Evolutionary conservation across 1,284 basidiomycete genomes (phyloP).

Genomic region (Ustilago sp.): DNA sequence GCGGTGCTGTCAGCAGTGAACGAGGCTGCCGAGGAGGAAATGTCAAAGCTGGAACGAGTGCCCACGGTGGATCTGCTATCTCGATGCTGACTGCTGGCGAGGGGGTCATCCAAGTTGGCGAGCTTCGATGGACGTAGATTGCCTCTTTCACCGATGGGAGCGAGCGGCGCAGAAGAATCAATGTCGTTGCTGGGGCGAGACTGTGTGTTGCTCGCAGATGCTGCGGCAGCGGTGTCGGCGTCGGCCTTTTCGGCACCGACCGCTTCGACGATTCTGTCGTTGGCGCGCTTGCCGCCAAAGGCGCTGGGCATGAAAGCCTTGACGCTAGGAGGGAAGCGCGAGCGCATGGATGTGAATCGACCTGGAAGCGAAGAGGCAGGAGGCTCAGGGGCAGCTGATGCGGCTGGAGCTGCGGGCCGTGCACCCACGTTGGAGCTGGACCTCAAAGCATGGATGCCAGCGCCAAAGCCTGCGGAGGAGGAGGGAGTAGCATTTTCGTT

Average conservation of each 20-base stretch:
- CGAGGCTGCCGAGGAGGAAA: constrained; percentile 54
- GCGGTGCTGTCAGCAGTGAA: constrained; percentile 60
- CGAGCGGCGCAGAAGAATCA: constrained; percentile 27
- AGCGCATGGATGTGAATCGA: constrained; percentile 63
- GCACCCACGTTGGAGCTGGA: constrained; percentile 12
- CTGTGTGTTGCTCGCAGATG: neutral
- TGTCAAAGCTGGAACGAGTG: constrained; percentile 59
- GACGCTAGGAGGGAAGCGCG: constrained; percentile 63
- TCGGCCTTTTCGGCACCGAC: constrained; percentile 56
- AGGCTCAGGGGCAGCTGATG: constrained; percentile 35
- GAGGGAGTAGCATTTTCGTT: constrained; percentile 20
- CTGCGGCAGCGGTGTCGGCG: constrained; percentile 29
- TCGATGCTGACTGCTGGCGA: constrained; percentile 33
- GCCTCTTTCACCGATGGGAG: constrained; percentile 40
- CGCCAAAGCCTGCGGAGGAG: constrained; percentile 23
- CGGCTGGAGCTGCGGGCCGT: constrained; percentile 13
- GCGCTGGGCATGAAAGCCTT: constrained; percentile 66
- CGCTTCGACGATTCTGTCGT: constrained; percentile 61
- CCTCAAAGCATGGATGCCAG: constrained; percentile 12
- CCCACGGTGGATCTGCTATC: constrained; percentile 62
- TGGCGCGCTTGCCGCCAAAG: constrained; percentile 63
- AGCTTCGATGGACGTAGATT: constrained; percentile 39
- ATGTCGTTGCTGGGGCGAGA: constrained; percentile 16
- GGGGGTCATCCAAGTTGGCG: constrained; percentile 31
- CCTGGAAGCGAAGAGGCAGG: constrained; percentile 52